Evolutionary conservation across 805 yeast genomes (phyloP), one percentile per base, ranked within the genome.

Genomic region (Myxozyma mucilagina): DNA sequence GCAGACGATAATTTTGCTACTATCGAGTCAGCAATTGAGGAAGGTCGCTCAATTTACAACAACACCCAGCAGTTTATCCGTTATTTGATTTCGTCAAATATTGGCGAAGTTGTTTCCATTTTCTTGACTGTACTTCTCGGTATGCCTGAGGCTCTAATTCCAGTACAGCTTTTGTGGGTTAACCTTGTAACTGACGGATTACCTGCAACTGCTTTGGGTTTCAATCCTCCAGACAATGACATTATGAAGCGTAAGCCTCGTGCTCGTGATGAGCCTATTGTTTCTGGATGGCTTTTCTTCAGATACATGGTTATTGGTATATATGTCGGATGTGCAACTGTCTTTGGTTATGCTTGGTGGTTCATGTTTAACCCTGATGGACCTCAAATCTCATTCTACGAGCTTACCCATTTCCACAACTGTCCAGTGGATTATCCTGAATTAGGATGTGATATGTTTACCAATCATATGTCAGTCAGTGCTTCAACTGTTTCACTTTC

Each of bases 151-250:
- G 82, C 82, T 50, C 71, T 82, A 70, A 78, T 81, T 72, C 85
- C 86, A 4, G 85, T 82, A 39, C 85, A 82, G 69, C 78, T 81
- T 9, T 75, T 82, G 65, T 82, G 85, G 85, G 81, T 82, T 59
- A 78, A 82, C 63, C 78, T 82, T 43, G 83, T 82, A 16, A 82
- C 86, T 16, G 83, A 83, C 53, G 84, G 85, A 53, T 75, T 82
- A 70, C 86, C 86, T 51, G 85, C 85, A 31, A 82, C 84, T 73
- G 86, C 85, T 0, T 75, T 82, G 64, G 85, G 85, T 10, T 76
- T 76, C 70, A 77, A 76, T 57, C 80, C 80, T 3, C 77, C 79
- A 8, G 79, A 76, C 54, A 61, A 69, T 53, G 74, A 71, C 42
- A 74, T 73, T 57, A 76, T 76, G 80, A 63, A 67, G 2, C 69